Evolutionary conservation across 2,329 filamentous ascomycete genomes (phyloP), one percentile per base, ranked within the genome.

Genomic region (Trichoderma sp.): DNA sequence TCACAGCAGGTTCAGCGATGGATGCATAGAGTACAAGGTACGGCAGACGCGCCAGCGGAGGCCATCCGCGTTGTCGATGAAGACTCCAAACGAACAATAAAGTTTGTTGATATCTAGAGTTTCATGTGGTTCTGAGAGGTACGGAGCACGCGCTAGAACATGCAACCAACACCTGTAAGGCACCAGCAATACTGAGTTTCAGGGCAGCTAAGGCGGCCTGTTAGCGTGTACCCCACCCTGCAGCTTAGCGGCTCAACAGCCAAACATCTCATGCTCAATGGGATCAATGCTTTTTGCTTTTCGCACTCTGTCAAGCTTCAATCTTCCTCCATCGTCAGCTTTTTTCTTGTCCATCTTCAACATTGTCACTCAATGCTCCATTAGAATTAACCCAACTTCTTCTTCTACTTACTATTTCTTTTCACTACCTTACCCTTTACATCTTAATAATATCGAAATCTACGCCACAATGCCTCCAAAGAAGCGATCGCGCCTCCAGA

Each of bases 401-500:
- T 21, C 3, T 11, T 24, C 7, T 6, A 53, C 1, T 24, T 53
- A 24, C 4, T 3, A 21, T 34, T 14, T 8, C 18, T 60, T 34
- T 60, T 24, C 30, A 34, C n/a, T 12, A 24, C 21, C 11, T 4
- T 34, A 14, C 57, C 1, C 30, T 26, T 14, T 9, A 26, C 14
- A 1, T 43, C 64, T n/a, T 18, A n/a, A n/a, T 26, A 21, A 6
- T n/a, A 24, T 34, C 34, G 26, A 58, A 39, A 39, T 26, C 34
- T 43, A 24, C 64, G 60, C 67, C 72, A 78, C 74, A 60, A 93
- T 93, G 91, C 89, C 91, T 70, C 91, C 91, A 1, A 88, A 89
- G 74, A 94, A 94, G 81, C 91, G 89, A 77, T 86, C 87, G 47
- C 91, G 89, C 77, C 82, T 86, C 58, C 86, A 85, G 69, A 85